These are phyloP conservation scores for Phytophthora hybrid DNA, from an alignment of 352 stramenopile species.

Conservation along the genomic window DNA sequence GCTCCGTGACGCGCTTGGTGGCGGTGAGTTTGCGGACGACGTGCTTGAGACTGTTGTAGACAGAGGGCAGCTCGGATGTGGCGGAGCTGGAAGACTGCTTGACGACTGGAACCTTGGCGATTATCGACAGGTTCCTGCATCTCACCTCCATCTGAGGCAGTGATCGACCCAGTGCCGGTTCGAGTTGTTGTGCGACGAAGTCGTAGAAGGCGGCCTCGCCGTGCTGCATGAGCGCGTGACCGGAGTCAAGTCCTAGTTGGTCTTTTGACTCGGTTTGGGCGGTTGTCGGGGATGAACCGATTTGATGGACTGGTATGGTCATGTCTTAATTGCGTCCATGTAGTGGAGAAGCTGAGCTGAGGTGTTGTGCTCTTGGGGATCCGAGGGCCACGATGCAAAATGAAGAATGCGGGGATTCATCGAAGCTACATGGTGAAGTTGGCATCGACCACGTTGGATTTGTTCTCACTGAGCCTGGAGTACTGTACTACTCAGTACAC, in stretches of 20 bases:
- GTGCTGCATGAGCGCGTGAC: constrained; percentile 28
- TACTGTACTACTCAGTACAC: no score
- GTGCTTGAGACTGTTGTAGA: constrained; percentile 40
- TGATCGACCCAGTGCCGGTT: constrained; percentile 25
- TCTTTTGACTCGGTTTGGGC: neutral
- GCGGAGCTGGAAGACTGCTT: constrained; percentile 8
- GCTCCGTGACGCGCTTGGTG: constrained; percentile 12
- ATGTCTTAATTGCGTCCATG: neutral
- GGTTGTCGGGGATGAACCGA: neutral
- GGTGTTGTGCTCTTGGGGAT: neutral
- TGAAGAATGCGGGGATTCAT: constrained; percentile 5
- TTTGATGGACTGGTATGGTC: neutral
- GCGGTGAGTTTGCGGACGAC: constrained; percentile 20
- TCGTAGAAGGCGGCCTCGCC: constrained; percentile 35
- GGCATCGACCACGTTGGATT: neutral
- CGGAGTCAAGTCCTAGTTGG: constrained; percentile 18
- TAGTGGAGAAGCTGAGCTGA: neutral
- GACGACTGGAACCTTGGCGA: constrained; percentile 34
- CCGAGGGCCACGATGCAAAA: constrained; percentile 7
- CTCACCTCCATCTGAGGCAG: constrained; percentile 50
- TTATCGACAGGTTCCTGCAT: constrained; percentile 41
- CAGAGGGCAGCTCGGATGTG: constrained; percentile 37
- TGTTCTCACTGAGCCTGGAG: neutral
- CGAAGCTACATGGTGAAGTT: neutral
- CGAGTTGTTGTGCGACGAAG: constrained; percentile 29